Conservation (phyloP, 1,139 yeast genomes). For the Taphrina populina region DNA sequence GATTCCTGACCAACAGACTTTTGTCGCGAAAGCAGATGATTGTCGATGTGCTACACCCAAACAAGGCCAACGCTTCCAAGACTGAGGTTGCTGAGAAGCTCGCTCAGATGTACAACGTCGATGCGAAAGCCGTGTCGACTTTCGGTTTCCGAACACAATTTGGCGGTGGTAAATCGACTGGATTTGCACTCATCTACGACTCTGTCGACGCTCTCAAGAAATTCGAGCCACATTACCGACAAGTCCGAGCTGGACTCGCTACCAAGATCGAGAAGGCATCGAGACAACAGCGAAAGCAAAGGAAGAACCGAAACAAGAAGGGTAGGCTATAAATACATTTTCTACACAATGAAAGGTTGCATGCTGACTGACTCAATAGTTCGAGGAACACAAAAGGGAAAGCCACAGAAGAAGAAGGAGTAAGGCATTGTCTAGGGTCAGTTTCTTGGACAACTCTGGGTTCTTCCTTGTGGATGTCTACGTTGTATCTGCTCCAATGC, state of each 20-base stretch:
- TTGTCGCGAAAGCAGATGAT: slow-evolving; percentile 99
- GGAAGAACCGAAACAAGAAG: slow-evolving; percentile 76
- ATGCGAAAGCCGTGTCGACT: slow-evolving; percentile 97
- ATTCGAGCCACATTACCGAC: slow-evolving; percentile 99
- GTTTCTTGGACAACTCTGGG: too few relatives aligned
- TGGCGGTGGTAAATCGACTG: slow-evolving; percentile 99
- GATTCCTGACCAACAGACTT: slow-evolving; percentile 97
- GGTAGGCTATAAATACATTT: neutral
- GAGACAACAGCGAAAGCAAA: slow-evolving; percentile 99
- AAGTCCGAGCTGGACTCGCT: slow-evolving; percentile 98
- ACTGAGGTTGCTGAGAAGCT: slow-evolving; percentile 98
- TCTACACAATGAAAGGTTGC: neutral
- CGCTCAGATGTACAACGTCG: slow-evolving; percentile 95
- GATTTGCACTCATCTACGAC: slow-evolving; percentile 99
- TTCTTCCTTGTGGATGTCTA: too few relatives aligned
- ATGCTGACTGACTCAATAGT: slow-evolving; percentile 13
- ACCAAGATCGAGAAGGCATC: slow-evolving; percentile 83
- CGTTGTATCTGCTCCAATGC: too few relatives aligned
- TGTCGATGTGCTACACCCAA: slow-evolving; percentile 99
- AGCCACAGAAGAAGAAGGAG: slow-evolving; percentile 33
- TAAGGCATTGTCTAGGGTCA: too few relatives aligned
- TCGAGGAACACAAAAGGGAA: slow-evolving; percentile 33
- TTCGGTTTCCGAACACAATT: slow-evolving; percentile 99
- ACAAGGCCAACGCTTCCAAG: slow-evolving; percentile 98
- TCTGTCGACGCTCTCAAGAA: slow-evolving; percentile 96